Evolutionary conservation across 352 stramenopile genomes (phyloP).

Genomic region (Phytophthora europaea): DNA sequence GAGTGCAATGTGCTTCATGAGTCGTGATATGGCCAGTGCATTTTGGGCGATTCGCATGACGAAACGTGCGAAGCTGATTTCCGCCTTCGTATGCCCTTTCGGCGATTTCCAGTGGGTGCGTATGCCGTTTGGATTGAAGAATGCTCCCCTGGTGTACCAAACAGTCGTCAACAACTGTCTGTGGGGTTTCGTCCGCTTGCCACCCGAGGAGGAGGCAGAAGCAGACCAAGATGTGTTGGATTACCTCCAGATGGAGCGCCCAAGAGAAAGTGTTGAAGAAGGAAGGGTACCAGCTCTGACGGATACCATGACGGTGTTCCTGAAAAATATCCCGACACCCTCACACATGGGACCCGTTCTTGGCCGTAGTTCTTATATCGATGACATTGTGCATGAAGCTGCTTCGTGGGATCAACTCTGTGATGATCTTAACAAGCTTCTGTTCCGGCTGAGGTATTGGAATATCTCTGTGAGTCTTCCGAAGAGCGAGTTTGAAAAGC

Average conservation of each 20-base stretch:
- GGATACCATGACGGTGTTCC: constrained; percentile 1
- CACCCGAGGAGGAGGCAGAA: not conserved
- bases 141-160: constrained; percentile 28
- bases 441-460: not conserved
- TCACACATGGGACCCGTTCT: not conserved
- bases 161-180: constrained; percentile 23
- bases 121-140: constrained; percentile 31
- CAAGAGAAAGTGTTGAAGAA: not conserved
- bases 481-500: constrained; percentile 4
- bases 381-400: constrained; percentile 9
- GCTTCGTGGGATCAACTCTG: not conserved
- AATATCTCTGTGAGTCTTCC: constrained; percentile 12
- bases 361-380: constrained; percentile 14
- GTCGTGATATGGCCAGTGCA: constrained; percentile 16
- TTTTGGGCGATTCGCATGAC: constrained; percentile 40
- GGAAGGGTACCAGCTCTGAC: not conserved
- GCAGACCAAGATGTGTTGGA: constrained; percentile 8
- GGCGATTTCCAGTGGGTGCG: constrained; percentile 32
- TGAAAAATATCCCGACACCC: not conserved
- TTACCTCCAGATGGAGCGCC: not conserved
- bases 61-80: constrained; percentile 14
- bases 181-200: constrained; percentile 16
- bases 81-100: constrained; percentile 30
- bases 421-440: not conserved
- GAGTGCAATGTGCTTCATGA: constrained; percentile 23